A percentile compares a stretch with the other conserved stretches of the same genome.
phyloP scores from a whole-genome alignment of 2,329 filamentous ascomycete genomes.

The Falciphora oryzae region DNA sequence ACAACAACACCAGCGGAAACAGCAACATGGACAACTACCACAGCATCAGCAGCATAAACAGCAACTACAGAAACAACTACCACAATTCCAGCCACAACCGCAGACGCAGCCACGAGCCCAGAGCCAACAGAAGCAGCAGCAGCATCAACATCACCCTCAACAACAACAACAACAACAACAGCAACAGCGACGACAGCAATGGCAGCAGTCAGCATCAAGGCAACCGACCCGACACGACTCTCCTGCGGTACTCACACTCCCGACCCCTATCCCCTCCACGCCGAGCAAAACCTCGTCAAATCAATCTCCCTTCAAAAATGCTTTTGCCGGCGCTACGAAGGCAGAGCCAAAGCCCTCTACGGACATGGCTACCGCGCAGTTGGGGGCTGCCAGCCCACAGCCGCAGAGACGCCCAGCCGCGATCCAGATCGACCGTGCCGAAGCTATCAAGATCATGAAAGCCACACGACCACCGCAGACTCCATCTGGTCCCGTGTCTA shows the following conservation, averaged over 20 bases:
- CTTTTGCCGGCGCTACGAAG: background rate
- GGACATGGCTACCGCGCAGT: background rate
- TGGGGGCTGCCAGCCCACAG: background rate
- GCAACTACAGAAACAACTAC: background rate
- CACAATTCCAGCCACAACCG: background rate
- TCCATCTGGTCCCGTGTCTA: background rate
- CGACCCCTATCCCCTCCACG: background rate
- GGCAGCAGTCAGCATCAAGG: background rate
- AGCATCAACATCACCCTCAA: background rate
- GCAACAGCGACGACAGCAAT: background rate
- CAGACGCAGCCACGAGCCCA: background rate
- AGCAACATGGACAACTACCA: background rate
- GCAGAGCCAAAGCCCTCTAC: background rate
- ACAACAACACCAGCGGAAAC: too few species aligned
- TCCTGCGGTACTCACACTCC: background rate
- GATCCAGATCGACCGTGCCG: background rate
- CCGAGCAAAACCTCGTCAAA: background rate
- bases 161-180: background rate
- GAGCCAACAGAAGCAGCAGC: background rate
- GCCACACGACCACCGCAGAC: background rate
- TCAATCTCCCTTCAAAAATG: background rate
- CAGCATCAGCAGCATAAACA: background rate
- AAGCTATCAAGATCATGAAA: background rate
- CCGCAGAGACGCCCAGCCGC: background rate
- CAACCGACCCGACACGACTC: background rate